Conservation (phyloP, 345 rosid genomes). For the Aethionema arabicum region DNA sequence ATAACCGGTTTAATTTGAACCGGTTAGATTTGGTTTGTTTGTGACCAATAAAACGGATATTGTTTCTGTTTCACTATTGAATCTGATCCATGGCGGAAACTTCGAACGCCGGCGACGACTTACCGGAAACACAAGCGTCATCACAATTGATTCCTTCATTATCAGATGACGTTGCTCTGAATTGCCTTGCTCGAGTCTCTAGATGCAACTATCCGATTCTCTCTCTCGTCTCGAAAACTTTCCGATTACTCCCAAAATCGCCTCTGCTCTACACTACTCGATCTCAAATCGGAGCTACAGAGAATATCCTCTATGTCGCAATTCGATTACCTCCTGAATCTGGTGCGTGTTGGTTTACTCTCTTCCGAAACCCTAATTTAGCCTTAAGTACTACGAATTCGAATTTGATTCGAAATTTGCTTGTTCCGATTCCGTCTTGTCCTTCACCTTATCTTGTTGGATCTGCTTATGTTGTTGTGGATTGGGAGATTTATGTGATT, state of each 20-base stretch:
- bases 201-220: slow-evolving; percentile 59
- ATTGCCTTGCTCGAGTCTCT: slow-evolving; percentile 66
- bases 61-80: slow-evolving; percentile 3
- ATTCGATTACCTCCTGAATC: slow-evolving; percentile 50
- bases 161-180: slow-evolving; percentile 64
- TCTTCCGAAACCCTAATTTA: slow-evolving; percentile 28
- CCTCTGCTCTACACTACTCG: slow-evolving; percentile 60
- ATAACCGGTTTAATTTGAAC: background rate
- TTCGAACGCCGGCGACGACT: slow-evolving; percentile 25
- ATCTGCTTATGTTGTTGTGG: slow-evolving; percentile 60
- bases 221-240: slow-evolving; percentile 60
- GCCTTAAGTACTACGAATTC: slow-evolving; percentile 4
- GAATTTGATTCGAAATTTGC: slow-evolving; percentile 20
- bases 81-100: slow-evolving; percentile 28
- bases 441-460: slow-evolving; percentile 58
- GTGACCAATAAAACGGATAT: no score
- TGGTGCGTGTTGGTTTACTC: slow-evolving; percentile 53
- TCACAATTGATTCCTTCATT: slow-evolving; percentile 33
- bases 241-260: slow-evolving; percentile 58
- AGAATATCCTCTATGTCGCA: slow-evolving; percentile 60
- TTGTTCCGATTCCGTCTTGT: slow-evolving; percentile 51
- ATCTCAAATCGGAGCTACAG: slow-evolving; percentile 46
- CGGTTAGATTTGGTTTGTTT: no score
- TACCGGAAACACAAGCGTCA: slow-evolving; percentile 13
- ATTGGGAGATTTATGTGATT: slow-evolving; percentile 55